These are phyloP conservation scores for Tillandsia leiboldiana DNA, from an alignment of 176 grass and related monocot genomes.

Conservation along the genomic window DNA sequence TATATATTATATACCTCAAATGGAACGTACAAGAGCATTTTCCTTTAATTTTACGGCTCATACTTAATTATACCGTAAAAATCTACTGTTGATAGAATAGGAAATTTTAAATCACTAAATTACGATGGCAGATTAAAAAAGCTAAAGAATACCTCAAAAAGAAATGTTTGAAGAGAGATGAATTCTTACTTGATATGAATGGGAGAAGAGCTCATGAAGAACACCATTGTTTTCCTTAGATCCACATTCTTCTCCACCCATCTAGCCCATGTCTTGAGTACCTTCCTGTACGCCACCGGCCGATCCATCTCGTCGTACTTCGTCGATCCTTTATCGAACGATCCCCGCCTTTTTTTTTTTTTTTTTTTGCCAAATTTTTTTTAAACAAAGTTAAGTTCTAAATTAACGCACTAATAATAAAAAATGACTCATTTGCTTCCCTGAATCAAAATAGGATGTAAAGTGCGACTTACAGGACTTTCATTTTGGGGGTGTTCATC, in stretches of 20 bases:
- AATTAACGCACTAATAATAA: background rate
- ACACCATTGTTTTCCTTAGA: conserved; percentile 51
- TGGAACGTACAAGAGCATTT: too few relatives aligned
- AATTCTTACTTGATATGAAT: conserved; percentile 62
- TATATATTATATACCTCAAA: too few relatives aligned
- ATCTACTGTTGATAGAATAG: too few relatives aligned
- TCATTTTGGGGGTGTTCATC: conserved; percentile 69
- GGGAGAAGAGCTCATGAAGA: conserved; percentile 90
- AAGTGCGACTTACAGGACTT: conserved; percentile 45
- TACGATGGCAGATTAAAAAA: background rate
- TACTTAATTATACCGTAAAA: too few relatives aligned
- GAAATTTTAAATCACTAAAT: too few relatives aligned
- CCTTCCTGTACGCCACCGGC: conserved; percentile 43
- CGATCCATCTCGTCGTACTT: conserved; percentile 61
- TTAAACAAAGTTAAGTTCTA: background rate
- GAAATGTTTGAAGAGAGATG: background rate
- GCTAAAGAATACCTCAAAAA: background rate
- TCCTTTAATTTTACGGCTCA: too few relatives aligned
- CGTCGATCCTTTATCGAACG: conserved; percentile 43
- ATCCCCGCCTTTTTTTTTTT: conserved; percentile 8
- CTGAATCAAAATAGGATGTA: background rate
- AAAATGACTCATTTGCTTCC: background rate
- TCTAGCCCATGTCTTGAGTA: conserved; percentile 72
- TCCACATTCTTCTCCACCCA: conserved; percentile 71
- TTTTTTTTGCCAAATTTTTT: background rate